Percentiles rank a stretch among this genome's conserved stretches.
Conservation (phyloP, 495 filamentous ascomycete genomes). For the Lasiosphaeriaceae sp. region DNA sequence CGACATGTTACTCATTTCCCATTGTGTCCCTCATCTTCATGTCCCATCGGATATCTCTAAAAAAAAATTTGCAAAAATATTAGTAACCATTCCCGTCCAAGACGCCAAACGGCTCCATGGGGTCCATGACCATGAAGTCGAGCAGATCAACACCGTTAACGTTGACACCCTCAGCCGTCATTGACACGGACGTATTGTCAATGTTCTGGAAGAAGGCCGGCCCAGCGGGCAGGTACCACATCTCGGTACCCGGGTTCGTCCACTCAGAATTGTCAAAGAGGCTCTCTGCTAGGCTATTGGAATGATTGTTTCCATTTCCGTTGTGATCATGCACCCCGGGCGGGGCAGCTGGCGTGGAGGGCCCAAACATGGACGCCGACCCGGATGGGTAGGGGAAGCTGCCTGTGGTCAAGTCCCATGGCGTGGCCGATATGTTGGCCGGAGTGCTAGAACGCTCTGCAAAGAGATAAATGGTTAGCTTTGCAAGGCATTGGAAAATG, state of each 20-base stretch:
- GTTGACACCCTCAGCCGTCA: conserved; percentile 57
- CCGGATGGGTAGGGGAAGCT: conserved; percentile 46
- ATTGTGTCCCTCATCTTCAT: too few species aligned
- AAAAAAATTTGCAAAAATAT: background rate
- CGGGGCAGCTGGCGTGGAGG: conserved; percentile 40
- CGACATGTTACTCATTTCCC: too few species aligned
- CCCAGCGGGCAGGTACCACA: conserved; percentile 56
- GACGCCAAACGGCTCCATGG: conserved; percentile 28
- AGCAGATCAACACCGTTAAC: conserved; percentile 53
- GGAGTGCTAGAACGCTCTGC: conserved; percentile 43
- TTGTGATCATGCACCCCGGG: conserved; percentile 23
- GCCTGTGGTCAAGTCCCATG: conserved; percentile 46
- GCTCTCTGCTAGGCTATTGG: conserved; percentile 8
- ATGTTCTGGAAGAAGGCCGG: conserved; percentile 53
- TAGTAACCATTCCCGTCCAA: conserved; percentile 33
- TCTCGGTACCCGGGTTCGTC: conserved; percentile 44
- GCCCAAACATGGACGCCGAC: conserved; percentile 43
- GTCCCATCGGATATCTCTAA: too few species aligned
- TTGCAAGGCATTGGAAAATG: too few species aligned
- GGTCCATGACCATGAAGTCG: conserved; percentile 56
- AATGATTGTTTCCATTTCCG: background rate
- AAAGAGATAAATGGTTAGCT: background rate
- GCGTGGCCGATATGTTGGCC: conserved; percentile 52
- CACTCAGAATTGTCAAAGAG: conserved; percentile 41
- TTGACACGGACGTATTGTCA: conserved; percentile 47